Conservation (phyloP, 768 basidiomycete species). For the Auriscalpium orientale region DNA sequence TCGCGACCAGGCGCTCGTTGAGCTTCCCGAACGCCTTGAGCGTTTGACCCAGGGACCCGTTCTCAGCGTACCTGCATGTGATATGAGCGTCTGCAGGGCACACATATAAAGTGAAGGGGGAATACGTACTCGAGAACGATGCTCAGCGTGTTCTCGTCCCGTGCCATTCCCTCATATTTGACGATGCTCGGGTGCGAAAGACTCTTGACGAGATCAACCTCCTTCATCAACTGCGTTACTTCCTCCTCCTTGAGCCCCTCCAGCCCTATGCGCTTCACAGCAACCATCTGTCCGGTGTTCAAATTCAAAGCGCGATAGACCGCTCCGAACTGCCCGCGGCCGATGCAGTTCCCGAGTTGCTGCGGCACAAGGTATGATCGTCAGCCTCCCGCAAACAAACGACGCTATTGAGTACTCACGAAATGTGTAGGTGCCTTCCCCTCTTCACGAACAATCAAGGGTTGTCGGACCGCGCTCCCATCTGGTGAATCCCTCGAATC, state of each 20-base stretch:
- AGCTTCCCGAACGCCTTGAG: conserved; percentile 90
- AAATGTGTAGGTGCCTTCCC: conserved; percentile 75
- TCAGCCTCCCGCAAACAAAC: conserved; percentile 3
- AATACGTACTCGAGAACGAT: conserved; percentile 86
- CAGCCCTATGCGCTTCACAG: conserved; percentile 92
- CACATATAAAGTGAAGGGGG: conserved; percentile 6
- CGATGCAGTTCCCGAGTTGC: conserved; percentile 98
- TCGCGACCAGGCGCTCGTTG: conserved; percentile 85
- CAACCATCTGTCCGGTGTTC: conserved; percentile 95
- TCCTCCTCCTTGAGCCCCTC: conserved; percentile 89
- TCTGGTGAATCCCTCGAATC: conserved; percentile 60
- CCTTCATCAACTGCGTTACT: conserved; percentile 84
- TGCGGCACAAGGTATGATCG: conserved; percentile 23
- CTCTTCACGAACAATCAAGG: conserved; percentile 71
- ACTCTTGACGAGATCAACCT: conserved; percentile 88
- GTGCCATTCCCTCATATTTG: conserved; percentile 93
- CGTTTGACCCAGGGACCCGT: conserved; percentile 89
- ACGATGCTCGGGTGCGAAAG: conserved; percentile 93
- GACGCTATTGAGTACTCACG: conserved; percentile 41
- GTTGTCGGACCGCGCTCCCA: conserved; percentile 55
- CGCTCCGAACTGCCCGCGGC: conserved; percentile 92
- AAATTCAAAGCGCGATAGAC: conserved; percentile 93
- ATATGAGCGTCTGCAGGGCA: conserved; percentile 14
- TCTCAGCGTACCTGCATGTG: conserved; percentile 79
- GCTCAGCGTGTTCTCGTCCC: conserved; percentile 82